phyloP scores from a whole-genome alignment of 2,329 filamentous ascomycete genomes.

The Claviceps sorghi region DNA sequence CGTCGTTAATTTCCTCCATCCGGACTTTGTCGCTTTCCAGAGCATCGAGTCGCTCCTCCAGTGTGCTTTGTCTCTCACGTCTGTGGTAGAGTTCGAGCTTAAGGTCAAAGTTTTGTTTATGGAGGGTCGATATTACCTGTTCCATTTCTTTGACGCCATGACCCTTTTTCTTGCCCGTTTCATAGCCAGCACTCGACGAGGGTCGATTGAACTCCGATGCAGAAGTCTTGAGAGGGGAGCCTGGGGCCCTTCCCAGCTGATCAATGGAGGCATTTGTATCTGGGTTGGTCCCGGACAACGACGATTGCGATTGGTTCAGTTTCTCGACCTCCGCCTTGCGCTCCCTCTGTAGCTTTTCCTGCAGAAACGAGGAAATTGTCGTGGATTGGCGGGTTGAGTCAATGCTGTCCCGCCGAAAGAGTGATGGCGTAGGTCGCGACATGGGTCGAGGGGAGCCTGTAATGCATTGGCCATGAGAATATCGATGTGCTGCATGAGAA shows the following conservation, averaged over 20 bases:
- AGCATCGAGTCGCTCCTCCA: conserved; percentile 43
- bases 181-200: conserved; percentile 26
- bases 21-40: conserved; percentile 40
- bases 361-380: conserved; percentile 36
- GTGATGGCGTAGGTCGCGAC: conserved; percentile 25
- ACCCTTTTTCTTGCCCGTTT: conserved; percentile 32
- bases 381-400: conserved; percentile 26
- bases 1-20: conserved; percentile 42
- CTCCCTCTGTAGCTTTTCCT: conserved; percentile 39
- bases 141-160: conserved; percentile 56
- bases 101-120: conserved; percentile 65
- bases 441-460: conserved; percentile 21
- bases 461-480: conserved; percentile 25
- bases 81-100: conserved; percentile 60
- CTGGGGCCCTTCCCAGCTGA: conserved; percentile 18
- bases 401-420: conserved; percentile 27
- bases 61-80: conserved; percentile 43
- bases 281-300: conserved; percentile 21
- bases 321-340: conserved; percentile 35
- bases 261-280: conserved; percentile 27
- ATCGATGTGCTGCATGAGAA: conserved; percentile 23
- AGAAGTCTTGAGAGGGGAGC: conserved; percentile 24
- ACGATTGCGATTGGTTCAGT: conserved; percentile 14
- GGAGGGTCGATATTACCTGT: conserved; percentile 49
- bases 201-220: conserved; percentile 24